Percentiles rank a stretch among this genome's conserved stretches.
Conservation (phyloP, 148 eudicot species). For the Polygonum aviculare region DNA sequence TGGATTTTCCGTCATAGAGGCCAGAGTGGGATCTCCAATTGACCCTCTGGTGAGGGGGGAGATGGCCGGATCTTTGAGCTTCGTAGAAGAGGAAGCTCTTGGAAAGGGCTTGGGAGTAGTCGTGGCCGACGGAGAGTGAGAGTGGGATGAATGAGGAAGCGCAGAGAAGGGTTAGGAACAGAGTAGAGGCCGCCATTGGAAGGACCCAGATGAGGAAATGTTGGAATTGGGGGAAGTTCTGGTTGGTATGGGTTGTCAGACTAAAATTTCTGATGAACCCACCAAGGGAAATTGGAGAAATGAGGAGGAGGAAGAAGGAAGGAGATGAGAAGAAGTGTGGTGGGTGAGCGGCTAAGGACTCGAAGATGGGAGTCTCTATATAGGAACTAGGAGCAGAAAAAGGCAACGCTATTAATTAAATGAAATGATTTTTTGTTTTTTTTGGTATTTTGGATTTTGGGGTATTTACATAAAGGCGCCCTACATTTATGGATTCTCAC, state of each 20-base stretch:
- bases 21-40: conserved; percentile 84
- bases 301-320: not conserved
- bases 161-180: not conserved
- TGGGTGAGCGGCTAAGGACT: conserved; percentile 18
- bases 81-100: conserved; percentile 79
- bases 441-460: not conserved
- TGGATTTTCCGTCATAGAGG: conserved; percentile 70
- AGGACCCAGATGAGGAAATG: too few species aligned
- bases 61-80: conserved; percentile 94
- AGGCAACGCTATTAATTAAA: not conserved
- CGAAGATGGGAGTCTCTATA: conserved; percentile 41
- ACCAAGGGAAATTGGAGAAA: conserved; percentile 13
- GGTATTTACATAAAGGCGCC: not conserved
- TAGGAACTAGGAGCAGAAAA: conserved; percentile 30
- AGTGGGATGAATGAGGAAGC: not conserved
- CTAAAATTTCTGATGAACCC: conserved; percentile 45
- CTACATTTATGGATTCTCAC: not conserved
- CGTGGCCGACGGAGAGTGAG: conserved; percentile 48
- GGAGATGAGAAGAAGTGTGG: conserved; percentile 10
- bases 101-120: conserved; percentile 71
- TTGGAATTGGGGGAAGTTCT: conserved; percentile 18
- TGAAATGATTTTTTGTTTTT: not conserved
- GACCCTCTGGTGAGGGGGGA: conserved; percentile 72
- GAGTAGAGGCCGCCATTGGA: not conserved
- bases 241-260: conserved; percentile 49